Conservation (phyloP, 805 yeast species). For the Starmerella geochares region DNA sequence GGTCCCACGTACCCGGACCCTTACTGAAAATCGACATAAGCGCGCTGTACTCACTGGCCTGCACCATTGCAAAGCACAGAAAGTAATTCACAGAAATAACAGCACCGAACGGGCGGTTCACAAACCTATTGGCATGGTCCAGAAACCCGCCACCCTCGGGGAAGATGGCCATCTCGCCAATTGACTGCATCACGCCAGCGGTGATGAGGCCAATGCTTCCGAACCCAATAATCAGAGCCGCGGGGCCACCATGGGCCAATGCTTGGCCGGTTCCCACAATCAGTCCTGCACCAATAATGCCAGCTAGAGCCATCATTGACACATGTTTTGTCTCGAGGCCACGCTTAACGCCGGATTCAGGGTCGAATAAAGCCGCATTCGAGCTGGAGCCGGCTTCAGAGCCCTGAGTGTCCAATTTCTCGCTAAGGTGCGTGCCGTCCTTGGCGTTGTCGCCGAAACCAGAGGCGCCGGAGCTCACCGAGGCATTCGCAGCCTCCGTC, state of each 20-base stretch:
- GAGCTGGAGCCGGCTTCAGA: not conserved
- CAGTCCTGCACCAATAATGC: constrained; percentile 75
- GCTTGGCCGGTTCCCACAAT: constrained; percentile 53
- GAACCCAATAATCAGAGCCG: constrained; percentile 42
- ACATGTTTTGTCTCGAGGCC: constrained; percentile 54
- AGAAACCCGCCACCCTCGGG: constrained; percentile 49
- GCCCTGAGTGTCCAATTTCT: not conserved
- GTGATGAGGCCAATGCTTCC: constrained; percentile 43
- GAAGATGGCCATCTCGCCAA: constrained; percentile 48
- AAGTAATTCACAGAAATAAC: constrained; percentile 43
- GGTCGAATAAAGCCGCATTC: constrained; percentile 28
- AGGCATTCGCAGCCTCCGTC: not conserved
- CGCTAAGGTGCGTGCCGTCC: not conserved
- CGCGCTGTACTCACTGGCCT: constrained; percentile 44
- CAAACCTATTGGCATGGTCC: constrained; percentile 39
- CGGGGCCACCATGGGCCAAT: constrained; percentile 42
- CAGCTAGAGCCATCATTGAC: constrained; percentile 75
- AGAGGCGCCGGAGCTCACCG: not conserved
- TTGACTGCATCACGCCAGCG: constrained; percentile 43
- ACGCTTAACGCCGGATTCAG: constrained; percentile 32
- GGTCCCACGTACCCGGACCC: constrained; percentile 19
- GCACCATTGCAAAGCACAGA: constrained; percentile 41
- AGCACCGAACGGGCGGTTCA: constrained; percentile 40
- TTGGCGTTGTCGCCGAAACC: not conserved
- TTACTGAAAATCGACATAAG: constrained; percentile 36